phyloP scores from a whole-genome alignment of 208 protist genomes.

The Naegleria fowleri region DNA sequence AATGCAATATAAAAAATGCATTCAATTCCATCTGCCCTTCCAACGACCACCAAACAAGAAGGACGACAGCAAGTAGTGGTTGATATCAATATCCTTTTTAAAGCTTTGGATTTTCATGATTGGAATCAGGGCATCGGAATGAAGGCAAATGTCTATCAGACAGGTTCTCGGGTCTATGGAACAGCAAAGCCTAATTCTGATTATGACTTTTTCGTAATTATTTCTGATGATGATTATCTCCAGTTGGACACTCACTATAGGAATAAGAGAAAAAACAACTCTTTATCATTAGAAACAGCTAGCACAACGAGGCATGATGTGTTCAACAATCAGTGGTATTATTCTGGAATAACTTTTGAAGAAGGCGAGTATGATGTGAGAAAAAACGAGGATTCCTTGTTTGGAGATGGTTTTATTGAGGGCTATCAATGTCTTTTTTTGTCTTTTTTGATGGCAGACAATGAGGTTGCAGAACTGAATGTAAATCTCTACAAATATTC shows the following conservation, averaged over 20 bases:
- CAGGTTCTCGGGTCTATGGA: slow-evolving; percentile 2
- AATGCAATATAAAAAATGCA: too few relatives aligned
- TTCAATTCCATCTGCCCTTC: too few relatives aligned
- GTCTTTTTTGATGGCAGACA: not conserved
- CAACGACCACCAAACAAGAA: too few relatives aligned
- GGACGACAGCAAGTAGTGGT: too few relatives aligned
- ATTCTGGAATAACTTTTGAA: not conserved
- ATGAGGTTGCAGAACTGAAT: not conserved
- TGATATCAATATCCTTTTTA: too few relatives aligned
- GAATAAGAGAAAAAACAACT: not conserved
- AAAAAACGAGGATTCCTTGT: not conserved
- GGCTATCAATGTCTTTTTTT: slow-evolving; percentile 1
- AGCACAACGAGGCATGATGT: not conserved
- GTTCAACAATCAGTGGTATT: not conserved
- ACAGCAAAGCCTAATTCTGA: not conserved
- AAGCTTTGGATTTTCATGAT: too few relatives aligned
- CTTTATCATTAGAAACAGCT: not conserved
- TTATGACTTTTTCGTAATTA: slow-evolving; percentile 7
- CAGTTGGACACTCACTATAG: not conserved
- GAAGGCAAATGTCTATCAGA: not conserved
- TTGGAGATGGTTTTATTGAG: not conserved
- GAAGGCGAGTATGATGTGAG: not conserved
- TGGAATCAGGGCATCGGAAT: too few relatives aligned
- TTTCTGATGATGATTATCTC: not conserved
- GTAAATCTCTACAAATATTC: not conserved